Base-by-base conservation (phyloP, 371 early-diverging fungal species). In the Actinomortierella wolfii region DNA sequence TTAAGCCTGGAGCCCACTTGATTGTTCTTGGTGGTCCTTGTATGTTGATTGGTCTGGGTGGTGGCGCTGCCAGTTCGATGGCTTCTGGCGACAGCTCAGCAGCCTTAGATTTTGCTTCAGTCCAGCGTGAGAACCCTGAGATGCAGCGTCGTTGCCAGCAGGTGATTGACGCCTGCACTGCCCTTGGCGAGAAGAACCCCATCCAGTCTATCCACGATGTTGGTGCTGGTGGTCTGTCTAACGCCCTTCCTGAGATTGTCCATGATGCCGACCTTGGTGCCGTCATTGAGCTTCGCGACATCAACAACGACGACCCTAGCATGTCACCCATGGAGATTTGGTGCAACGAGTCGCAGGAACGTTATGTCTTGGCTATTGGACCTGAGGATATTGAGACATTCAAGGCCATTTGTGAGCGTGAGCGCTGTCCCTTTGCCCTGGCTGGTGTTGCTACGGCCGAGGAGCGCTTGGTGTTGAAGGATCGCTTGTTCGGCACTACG, bases 251-350 rank as follows among this genome's bases (percentile, higher is more conserved):
- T 21, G 98, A 98, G 81, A 89, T 98, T 59, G 98, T 98, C 8
- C 94, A 97, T 74, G 98, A 97, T 77, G 83, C 91, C 61, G 90
- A 88, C 49, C 84, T 94, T 18, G 98, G 98, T 63, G 97, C 97
- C 41, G 70, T 77, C 14, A 91, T 98, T 63, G 91, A 96, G 76
- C 78, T 98, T 25, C 92, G 97, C 47, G 84, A 88, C 42, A 87
- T 98, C 40, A 95, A 91, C 25, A 86, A 86, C 58, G 96, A 93
- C 64, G 98, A 98, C 65, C 85, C 88, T 18, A 79, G 88, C 61
- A 89, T 98, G 91, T 94, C 94, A 29, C 98, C 98, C 28, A 97
- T 98, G 98, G 97, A 96, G 67, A 94, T 98, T 53, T 98, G 98
- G 98, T 98, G 97, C 81, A 98, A 98, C 56, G 98, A 98, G 79